Conservation (phyloP, 139 green algal species). For the Tetraselmis striata region DNA sequence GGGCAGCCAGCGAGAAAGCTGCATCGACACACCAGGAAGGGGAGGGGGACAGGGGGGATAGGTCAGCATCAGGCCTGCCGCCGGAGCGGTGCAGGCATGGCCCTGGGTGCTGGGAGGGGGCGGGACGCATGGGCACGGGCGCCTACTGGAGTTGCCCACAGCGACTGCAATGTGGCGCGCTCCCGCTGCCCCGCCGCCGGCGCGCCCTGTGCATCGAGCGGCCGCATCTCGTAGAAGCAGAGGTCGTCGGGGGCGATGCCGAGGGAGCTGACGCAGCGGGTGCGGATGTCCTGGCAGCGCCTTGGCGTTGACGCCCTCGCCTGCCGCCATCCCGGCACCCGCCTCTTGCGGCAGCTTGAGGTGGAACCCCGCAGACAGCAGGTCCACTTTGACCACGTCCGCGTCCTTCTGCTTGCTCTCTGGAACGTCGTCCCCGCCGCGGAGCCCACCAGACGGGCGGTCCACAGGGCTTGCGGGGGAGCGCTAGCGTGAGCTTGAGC, state of each 20-base stretch:
- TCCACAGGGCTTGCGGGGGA: neutral
- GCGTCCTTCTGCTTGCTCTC: neutral
- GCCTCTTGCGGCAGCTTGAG: neutral
- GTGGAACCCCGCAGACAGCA: neutral
- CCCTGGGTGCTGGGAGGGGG: too few relatives aligned
- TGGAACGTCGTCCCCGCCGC: neutral
- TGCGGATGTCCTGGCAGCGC: neutral
- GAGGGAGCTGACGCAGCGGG: neutral
- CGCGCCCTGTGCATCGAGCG: neutral
- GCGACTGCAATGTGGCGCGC: neutral
- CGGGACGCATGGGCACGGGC: too few relatives aligned
- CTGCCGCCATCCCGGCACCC: neutral
- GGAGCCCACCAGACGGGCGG: neutral
- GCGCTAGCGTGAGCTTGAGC: neutral
- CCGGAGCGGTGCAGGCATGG: too few relatives aligned
- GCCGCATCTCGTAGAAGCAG: neutral
- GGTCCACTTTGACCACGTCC: neutral
- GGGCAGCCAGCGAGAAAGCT: neutral
- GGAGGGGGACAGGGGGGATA: too few relatives aligned
- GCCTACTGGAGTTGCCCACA: neutral
- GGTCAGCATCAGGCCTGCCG: too few relatives aligned
- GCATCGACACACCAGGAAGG: too few relatives aligned
- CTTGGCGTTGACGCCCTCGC: neutral
- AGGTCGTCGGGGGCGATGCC: neutral
- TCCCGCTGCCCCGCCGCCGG: neutral